Evolutionary conservation across 2,329 filamentous ascomycete species (phyloP), one percentile per base, ranked within the genome.

Genomic region (Endothia cerciana): DNA sequence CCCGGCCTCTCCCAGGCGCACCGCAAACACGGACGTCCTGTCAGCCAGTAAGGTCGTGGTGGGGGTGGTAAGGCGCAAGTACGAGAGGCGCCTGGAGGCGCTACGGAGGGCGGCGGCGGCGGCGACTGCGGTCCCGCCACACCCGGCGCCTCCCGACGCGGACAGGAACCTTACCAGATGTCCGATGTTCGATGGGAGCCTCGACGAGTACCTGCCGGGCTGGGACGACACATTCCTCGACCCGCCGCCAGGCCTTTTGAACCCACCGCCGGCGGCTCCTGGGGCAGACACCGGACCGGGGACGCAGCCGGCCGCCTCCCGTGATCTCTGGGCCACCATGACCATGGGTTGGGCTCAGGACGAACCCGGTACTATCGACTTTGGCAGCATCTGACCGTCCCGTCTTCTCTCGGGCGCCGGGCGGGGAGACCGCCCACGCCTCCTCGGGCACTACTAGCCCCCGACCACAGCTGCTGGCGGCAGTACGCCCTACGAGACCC

Each of bases 151-250:
- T 28, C 62, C 65, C 43, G 71, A 68, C 61, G 66, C 71, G 7
- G 64, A 72, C 57, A 68, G 72, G 22, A 67, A 69, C 22, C 15
- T 63, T 1, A 56, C 30, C 28, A 75, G 74, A 4, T 86, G 84
- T 66, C 84, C 84, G 17, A 82, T 86, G 80, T 74, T 85, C 49
- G 83, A 86, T 68, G 81, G 79, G 10, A 83, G 78, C 65, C 68
- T 85, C 65, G 79, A 83, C n/a, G 70, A 75, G 40, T 84, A 81
- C 57, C 73, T 83, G 33, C 74, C 78, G 0, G 70, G 77, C 30
- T 85, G 83, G 82, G 79, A 82, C 36, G 78, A 79, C 7, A 73
- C 59, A 63, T 78, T 69, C 64, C 60, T 68, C 17, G 70, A 60
- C 56, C 65, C 71, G 30, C 65, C 71, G 30, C 55, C 57, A 30